Evolutionary conservation across 192 early-diverging fungal genomes (phyloP), one percentile per base, ranked within the genome.

Genomic region (Podila verticillata): DNA sequence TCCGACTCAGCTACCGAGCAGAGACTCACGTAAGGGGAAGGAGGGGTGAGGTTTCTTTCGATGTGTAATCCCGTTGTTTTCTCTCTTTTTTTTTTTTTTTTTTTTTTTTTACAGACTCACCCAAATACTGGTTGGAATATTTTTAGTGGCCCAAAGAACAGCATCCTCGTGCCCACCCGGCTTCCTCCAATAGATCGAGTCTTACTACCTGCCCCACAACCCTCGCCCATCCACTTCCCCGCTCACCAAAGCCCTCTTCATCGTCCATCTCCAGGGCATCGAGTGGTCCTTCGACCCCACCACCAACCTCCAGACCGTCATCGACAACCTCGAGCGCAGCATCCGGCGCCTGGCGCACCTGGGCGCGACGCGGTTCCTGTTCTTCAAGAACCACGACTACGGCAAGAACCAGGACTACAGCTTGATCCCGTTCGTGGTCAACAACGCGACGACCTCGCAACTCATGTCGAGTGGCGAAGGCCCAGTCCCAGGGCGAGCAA

Each of bases 191-290:
- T 68, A 77, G 29, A 66, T 77, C 35, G 57, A 77, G 12, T 20
- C 19, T 26, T 34, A 34, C 28, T 63, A 69, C n/a, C 0, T 36
- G 9, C 35, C 35, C 7, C 35, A 36, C 7, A 5, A 36, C n/a
- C 6, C 10, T 19, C n/a, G 9, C 35, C 3, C 17, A 24, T n/a
- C 31, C 54, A 36, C 56, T 6, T 65, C 26, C 6, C 10, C 20
- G 30, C 64, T 35, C 17, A 9, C 7, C 36, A 65, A 61, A 22
- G 57, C 64, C 3, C 57, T 75, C 17, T 75, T 70, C 24, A 47
- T 65, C 3, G 61, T 75, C 39, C 48, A 70, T 44, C 65, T 77
- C 54, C 74, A 77, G 59, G 68, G 68, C 30, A 77, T 70, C 63
- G 74, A 77, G 8, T 77, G 60, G 17, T 69, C 70, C 48, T 77